Evolutionary conservation across 2,329 filamentous ascomycete genomes (phyloP).

Genomic region (Claviceps sp.): DNA sequence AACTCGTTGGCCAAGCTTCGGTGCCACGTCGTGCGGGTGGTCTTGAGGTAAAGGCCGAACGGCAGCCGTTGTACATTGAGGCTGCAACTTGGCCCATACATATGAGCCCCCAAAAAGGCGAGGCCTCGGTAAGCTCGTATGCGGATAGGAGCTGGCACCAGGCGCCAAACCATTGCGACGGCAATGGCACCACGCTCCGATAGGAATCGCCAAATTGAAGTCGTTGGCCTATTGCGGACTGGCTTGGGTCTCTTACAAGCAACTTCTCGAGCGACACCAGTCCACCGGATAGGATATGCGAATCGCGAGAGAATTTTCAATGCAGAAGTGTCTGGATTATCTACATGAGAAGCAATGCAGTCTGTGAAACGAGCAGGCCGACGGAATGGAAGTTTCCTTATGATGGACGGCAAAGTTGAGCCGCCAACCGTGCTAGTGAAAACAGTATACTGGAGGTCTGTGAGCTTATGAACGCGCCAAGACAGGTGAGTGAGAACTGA

Average conservation of each 20-base stretch:
- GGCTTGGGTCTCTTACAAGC: background rate
- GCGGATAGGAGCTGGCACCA: background rate
- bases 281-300: background rate
- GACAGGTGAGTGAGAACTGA: background rate
- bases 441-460: background rate
- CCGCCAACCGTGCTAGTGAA: background rate
- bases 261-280: background rate
- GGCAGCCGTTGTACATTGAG: constrained; percentile 9
- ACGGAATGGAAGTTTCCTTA: background rate
- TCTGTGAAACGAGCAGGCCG: background rate
- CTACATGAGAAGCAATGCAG: background rate
- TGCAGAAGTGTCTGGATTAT: background rate
- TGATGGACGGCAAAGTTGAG: background rate
- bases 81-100: constrained; percentile 8
- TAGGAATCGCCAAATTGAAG: background rate
- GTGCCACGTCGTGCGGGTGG: background rate
- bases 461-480: background rate
- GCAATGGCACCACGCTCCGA: background rate
- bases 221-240: background rate
- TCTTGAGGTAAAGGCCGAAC: constrained; percentile 11
- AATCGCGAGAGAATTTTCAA: background rate
- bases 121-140: constrained; percentile 1
- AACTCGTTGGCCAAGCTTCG: constrained; percentile 2
- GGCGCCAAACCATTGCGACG: background rate
- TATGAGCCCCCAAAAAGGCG: background rate